Evolutionary conservation across 2,329 filamentous ascomycete species (phyloP), one percentile per base, ranked within the genome.

Genomic region (Dactylonectria macrodidyma): DNA sequence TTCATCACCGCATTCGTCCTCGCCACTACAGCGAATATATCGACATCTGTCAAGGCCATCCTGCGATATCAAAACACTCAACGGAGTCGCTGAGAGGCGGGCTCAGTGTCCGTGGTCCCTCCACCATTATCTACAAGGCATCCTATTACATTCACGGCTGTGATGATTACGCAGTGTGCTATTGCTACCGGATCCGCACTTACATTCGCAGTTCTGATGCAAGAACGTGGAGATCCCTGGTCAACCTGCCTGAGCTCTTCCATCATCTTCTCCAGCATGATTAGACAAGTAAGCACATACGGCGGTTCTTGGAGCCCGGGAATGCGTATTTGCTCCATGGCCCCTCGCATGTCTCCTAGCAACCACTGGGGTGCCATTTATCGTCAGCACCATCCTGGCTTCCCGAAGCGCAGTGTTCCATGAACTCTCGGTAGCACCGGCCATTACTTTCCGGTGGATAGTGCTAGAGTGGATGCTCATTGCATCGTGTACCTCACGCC

Each of bases 231-330:
- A 55, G 33, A 55, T 22, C 33, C 33, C 16, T 55, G n/a, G 51
- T 36, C 12, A 22, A 55, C n/a, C 5, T 55, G 22, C 51, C 8
- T 55, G 26, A 55, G 44, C 44, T 47, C n/a, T 47, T 47, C n/a
- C 10, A 47, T 47, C 3, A 47, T 47, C 10, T 3, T 47, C 7
- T 47, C 33, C 6, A 55, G 51, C n/a, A 55, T 55, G n/a, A 55
- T 55, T 36, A 55, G 30, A 55, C 16, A 55, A 55, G 51, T 55
- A 38, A 55, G 33, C 38, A 22, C 3, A 55, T 22, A 55, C 38
- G 8, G n/a, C 10, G 8, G 44, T 22, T 47, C 44, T 47, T 22
- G n/a, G 44, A 47, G 44, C 44, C 8, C 2, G 22, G 44, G n/a
- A 47, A 47, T 5, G 3, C 22, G 8, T 8, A 47, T 47, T 47